Conservation (phyloP, 306 rosid species). For the Acacia confusa region DNA sequence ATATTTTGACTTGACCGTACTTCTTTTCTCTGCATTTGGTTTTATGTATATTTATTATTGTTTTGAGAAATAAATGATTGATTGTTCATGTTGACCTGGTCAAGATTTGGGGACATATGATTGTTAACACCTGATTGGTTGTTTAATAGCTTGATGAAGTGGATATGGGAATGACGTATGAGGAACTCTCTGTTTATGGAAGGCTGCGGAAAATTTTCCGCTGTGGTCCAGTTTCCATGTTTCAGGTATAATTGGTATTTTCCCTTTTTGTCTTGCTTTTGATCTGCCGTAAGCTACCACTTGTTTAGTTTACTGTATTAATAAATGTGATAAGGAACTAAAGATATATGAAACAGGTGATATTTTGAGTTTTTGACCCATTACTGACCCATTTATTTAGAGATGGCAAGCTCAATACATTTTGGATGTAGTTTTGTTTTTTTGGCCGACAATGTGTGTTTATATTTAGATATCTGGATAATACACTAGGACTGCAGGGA, state of each 20-base stretch:
- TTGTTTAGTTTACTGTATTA: slow-evolving; percentile 4
- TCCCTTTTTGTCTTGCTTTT: slow-evolving; percentile 16
- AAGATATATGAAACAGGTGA: background rate
- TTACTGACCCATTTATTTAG: background rate
- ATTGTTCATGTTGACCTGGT: background rate
- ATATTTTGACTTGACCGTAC: slow-evolving; percentile 14
- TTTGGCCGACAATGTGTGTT: background rate
- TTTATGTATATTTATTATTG: background rate
- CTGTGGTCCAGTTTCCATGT: slow-evolving; percentile 94
- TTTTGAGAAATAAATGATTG: background rate
- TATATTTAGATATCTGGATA: background rate
- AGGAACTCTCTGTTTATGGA: slow-evolving; percentile 92
- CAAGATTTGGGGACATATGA: slow-evolving; percentile 19
- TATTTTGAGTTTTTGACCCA: background rate
- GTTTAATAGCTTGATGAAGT: slow-evolving; percentile 82
- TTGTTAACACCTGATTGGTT: slow-evolving; percentile 29
- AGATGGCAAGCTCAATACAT: background rate
- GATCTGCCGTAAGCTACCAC: slow-evolving; percentile 7
- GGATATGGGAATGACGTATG: slow-evolving; percentile 98
- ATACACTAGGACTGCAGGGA: background rate
- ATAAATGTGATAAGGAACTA: background rate
- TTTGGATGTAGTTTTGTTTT: background rate
- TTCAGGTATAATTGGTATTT: slow-evolving; percentile 57
- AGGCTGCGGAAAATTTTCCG: slow-evolving; percentile 85
- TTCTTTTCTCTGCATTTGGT: background rate